phyloP scores from a whole-genome alignment of 805 yeast genomes.

The Zygoascus tannicola region DNA sequence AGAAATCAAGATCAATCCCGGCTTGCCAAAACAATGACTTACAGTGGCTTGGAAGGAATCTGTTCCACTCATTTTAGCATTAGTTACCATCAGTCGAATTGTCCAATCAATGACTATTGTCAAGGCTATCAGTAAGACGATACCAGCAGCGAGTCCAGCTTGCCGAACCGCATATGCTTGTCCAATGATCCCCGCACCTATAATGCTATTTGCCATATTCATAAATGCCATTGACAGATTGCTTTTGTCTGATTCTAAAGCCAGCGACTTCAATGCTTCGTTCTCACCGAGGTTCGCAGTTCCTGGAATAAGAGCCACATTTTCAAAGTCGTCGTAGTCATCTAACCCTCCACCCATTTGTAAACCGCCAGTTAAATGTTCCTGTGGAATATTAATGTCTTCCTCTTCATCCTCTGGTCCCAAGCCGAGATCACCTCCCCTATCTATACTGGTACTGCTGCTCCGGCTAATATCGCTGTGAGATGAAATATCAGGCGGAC shows the following conservation, averaged over 20 bases:
- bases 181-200: slow-evolving; percentile 94
- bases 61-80: slow-evolving; percentile 68
- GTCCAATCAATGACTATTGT: slow-evolving; percentile 86
- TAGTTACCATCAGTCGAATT: slow-evolving; percentile 59
- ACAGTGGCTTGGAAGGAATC: slow-evolving; percentile 81
- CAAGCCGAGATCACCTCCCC: no score
- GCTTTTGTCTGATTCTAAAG: slow-evolving; percentile 33
- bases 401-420: not conserved
- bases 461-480: not conserved
- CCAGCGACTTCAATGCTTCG: slow-evolving; percentile 14
- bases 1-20: slow-evolving; percentile 59
- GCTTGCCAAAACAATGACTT: slow-evolving; percentile 61
- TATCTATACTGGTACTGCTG: not conserved
- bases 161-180: slow-evolving; percentile 83
- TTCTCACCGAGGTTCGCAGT: slow-evolving; percentile 17
- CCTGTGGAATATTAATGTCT: not conserved
- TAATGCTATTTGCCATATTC: slow-evolving; percentile 93
- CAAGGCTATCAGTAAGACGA: slow-evolving; percentile 47
- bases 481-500: not conserved
- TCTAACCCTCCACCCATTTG: not conserved
- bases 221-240: slow-evolving; percentile 80
- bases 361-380: not conserved
- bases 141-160: slow-evolving; percentile 70
- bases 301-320: slow-evolving; percentile 3
- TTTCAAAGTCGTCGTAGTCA: slow-evolving; percentile 3